These are phyloP conservation scores for Penstemon newberryi DNA, from an alignment of 257 asterid genomes.

Conservation along the genomic window DNA sequence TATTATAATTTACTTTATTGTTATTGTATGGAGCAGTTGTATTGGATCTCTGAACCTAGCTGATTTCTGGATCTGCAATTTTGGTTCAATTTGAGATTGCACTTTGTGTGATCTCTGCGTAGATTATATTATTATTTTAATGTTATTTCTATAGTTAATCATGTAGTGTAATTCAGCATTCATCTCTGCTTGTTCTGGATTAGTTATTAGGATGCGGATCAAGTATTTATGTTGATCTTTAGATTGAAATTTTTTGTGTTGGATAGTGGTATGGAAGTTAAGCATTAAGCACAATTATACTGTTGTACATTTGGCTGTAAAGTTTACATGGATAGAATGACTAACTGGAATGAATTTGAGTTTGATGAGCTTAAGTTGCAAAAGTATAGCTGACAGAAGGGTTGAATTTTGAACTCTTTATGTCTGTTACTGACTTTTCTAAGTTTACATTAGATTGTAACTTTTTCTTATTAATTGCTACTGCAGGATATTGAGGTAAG, in stretches of 20 bases:
- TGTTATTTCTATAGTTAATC: neutral
- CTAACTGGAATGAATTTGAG: conserved; percentile 6
- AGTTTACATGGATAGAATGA: conserved; percentile 12
- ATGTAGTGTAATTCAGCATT: conserved; percentile 16
- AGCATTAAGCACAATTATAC: neutral
- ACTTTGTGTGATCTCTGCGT: conserved; percentile 13
- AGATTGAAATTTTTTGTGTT: neutral
- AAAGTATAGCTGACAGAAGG: neutral
- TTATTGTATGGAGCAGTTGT: conserved; percentile 11
- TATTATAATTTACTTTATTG: neutral
- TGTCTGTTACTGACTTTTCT: neutral
- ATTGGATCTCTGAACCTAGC: conserved; percentile 28
- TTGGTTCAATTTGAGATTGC: conserved; percentile 1
- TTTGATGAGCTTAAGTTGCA: neutral
- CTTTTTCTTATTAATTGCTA: neutral
- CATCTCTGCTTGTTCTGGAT: conserved; percentile 5
- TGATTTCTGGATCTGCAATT: conserved; percentile 33
- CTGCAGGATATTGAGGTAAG: conserved; percentile 14
- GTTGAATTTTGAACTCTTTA: neutral
- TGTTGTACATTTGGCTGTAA: neutral
- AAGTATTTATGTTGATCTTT: conserved; percentile 9
- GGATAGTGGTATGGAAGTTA: neutral
- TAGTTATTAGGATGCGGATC: conserved; percentile 21
- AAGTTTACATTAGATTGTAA: neutral
- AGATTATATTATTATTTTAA: neutral